These are phyloP conservation scores for Cicer judaicum DNA, from an alignment of 306 rosid genomes.

Conservation along the genomic window DNA sequence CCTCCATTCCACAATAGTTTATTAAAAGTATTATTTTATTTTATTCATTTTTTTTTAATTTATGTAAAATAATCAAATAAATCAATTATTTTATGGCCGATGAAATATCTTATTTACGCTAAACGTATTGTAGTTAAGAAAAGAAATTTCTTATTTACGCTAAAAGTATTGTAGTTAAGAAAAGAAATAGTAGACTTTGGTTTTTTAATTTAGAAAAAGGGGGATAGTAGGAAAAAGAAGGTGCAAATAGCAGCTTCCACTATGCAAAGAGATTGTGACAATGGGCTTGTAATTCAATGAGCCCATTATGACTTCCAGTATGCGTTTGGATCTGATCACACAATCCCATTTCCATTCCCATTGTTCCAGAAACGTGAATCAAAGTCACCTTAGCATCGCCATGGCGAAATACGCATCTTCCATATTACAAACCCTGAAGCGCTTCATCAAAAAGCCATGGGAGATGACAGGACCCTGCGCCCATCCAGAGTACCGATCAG, in stretches of 20 bases:
- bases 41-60: too few species aligned
- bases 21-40: too few species aligned
- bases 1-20: too few species aligned
- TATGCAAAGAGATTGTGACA: too few species aligned
- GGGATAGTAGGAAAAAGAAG: not conserved
- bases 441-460: conserved; percentile 91
- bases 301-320: not conserved
- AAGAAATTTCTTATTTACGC: too few species aligned
- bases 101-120: too few species aligned
- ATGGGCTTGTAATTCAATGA: not conserved
- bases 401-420: conserved; percentile 47
- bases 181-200: too few species aligned
- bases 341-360: not conserved
- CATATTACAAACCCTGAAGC: conserved; percentile 55
- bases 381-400: not conserved
- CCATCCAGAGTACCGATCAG: conserved; percentile 66
- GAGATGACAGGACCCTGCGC: conserved; percentile 95
- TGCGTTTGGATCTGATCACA: not conserved
- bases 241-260: not conserved
- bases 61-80: too few species aligned
- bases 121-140: too few species aligned
- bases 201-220: too few species aligned
- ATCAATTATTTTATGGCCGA: too few species aligned
- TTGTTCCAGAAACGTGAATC: not conserved
- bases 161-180: too few species aligned